Percentiles rank a stretch among this genome's conserved stretches.
Evolutionary conservation across 805 yeast species (phyloP).

Genomic region (Blastobotrys muscicola): DNA sequence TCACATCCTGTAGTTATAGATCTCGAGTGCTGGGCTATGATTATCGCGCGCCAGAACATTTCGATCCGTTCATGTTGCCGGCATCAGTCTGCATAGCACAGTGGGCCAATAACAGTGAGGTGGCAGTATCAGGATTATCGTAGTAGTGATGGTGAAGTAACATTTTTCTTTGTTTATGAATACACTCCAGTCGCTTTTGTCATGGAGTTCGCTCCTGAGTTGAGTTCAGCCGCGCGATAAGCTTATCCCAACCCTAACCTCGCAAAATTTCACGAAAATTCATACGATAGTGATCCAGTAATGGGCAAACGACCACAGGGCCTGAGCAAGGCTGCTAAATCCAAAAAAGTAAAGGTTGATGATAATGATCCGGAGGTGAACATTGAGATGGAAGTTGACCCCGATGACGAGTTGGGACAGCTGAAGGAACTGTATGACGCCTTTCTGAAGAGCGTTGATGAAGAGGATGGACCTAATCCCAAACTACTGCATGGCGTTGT

Average conservation of each 20-base stretch:
- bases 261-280: neutral
- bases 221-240: neutral
- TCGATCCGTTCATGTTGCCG: no score
- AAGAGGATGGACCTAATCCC: constrained; percentile 10
- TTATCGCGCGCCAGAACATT: no score
- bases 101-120: no score
- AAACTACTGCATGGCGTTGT: constrained; percentile 53
- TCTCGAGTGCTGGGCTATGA: no score
- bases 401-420: constrained; percentile 73
- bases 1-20: no score
- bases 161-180: no score
- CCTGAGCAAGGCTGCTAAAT: constrained; percentile 48
- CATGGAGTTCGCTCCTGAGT: no score
- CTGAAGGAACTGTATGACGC: constrained; percentile 63
- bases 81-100: no score
- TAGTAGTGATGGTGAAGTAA: no score
- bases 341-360: constrained; percentile 34
- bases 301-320: constrained; percentile 65
- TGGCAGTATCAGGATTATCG: no score
- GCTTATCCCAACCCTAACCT: neutral
- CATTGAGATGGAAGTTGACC: constrained; percentile 63
- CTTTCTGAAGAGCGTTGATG: constrained; percentile 38
- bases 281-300: no score
- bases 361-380: constrained; percentile 34
- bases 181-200: no score